These are phyloP conservation scores for Diplodia intermedia DNA, from an alignment of 2,329 filamentous ascomycete species.

Conservation along the genomic window DNA sequence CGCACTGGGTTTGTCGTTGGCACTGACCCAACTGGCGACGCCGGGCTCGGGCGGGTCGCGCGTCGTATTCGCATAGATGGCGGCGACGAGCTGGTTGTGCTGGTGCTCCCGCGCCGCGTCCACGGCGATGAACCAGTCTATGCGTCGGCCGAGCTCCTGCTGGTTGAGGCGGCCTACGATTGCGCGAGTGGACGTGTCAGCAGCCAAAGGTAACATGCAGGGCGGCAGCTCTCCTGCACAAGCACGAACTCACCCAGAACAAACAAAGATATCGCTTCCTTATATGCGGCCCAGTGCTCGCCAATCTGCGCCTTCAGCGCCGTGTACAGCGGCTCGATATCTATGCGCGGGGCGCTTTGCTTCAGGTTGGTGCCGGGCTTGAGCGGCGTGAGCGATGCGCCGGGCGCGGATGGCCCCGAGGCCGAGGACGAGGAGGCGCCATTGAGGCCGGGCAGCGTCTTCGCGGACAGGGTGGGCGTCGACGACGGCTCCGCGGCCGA, in stretches of 20 bases:
- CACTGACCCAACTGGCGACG: conserved; percentile 69
- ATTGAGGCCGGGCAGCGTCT: conserved; percentile 41
- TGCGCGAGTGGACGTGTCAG: conserved; percentile 8
- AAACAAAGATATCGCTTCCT: conserved; percentile 64
- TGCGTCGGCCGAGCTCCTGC: conserved; percentile 63
- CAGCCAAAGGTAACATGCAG: background rate
- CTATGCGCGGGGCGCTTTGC: conserved; percentile 63
- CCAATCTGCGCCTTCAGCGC: conserved; percentile 66
- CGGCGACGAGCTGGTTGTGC: conserved; percentile 67
- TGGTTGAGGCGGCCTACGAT: conserved; percentile 65
- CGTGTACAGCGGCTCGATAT: conserved; percentile 68
- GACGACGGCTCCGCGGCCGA: conserved; percentile 46
- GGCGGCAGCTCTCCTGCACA: background rate
- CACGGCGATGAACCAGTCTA: conserved; percentile 62
- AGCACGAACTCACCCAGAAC: conserved; percentile 57
- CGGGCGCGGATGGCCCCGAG: conserved; percentile 32
- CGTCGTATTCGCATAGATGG: conserved; percentile 64
- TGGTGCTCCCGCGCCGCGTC: conserved; percentile 62
- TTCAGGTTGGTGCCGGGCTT: conserved; percentile 56
- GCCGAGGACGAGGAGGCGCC: conserved; percentile 10
- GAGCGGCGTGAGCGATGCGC: conserved; percentile 21
- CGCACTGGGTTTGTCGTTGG: conserved; percentile 74
- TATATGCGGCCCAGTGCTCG: conserved; percentile 65
- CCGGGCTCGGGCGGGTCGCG: conserved; percentile 68
- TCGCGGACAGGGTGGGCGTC: conserved; percentile 44